Base-by-base conservation (phyloP, 1,284 basidiomycete species). In the Puccinia hordei region DNA sequence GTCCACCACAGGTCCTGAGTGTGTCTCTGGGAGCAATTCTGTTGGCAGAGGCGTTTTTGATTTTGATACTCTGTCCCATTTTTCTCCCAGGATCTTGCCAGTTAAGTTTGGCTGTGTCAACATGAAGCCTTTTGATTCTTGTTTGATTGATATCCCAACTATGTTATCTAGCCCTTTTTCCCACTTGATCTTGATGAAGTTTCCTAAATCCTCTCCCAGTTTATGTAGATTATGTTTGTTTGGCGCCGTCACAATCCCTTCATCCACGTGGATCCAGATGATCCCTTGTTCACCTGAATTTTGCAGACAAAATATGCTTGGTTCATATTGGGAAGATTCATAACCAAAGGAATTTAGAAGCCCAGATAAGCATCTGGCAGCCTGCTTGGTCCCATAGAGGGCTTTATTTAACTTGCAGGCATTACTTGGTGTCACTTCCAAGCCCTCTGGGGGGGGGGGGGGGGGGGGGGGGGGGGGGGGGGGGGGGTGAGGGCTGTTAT, bases 361-460 rank as follows among this genome's bases (percentile, higher is more conserved):
- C 8, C 17, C 35, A 5, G n/a, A 24, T 5, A 38, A 19, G 38
- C 66, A 69, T 5, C 66, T 4, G 4, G 30, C 66, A 5, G 66
- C 66, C 38, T 69, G 30, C 27, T 69, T 69, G 12, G 19, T 38
- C 5, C 66, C 66, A n/a, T 69, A 69, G 33, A 69, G n/a, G 4
- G 30, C 33, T 24, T 46, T 69, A 8, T 69, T 69, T 30, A 69
- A 24, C 22, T n/a, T 15, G 44, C 30, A 22, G n/a, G 38, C 66
- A 15, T 6, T 3, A 41, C 44, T n/a, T 44, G 9, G 6, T n/a
- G 13, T 3, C 6, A 44, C 19, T 8, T 46, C 15, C 10, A 69
- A 24, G 2, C 41, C 66, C 38, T 41, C 12, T 12, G 38, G 38
- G 6, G 38, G 6, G n/a, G n/a, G n/a, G n/a, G n/a, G n/a, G n/a